Percentiles rank a stretch among this genome's conserved stretches.
Conservation (phyloP, 1,284 basidiomycete species). For the Tilletiopsis washingtonensis region DNA sequence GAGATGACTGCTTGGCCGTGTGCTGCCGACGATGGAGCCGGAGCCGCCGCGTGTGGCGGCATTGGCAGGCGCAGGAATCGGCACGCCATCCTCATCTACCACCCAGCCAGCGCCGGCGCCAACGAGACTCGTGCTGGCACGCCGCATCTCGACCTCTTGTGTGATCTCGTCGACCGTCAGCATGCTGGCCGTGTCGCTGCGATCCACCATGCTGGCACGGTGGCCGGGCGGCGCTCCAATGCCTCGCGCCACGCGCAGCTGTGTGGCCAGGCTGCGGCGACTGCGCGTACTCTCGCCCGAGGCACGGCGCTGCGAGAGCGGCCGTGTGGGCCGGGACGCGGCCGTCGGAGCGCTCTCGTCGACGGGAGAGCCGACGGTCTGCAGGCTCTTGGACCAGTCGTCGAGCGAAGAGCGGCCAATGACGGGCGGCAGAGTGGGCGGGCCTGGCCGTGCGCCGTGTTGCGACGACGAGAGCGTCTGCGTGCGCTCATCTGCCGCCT, state of each 20-base stretch:
- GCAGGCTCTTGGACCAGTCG: conserved; percentile 32
- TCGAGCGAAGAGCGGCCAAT: conserved; percentile 28
- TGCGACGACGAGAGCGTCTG: not conserved
- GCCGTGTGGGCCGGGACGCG: conserved; percentile 1
- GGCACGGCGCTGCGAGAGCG: conserved; percentile 18
- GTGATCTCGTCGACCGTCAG: conserved; percentile 97
- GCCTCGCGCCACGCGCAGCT: conserved; percentile 16
- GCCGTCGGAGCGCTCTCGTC: not conserved
- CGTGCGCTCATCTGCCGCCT: conserved; percentile 9
- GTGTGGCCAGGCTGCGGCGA: conserved; percentile 25
- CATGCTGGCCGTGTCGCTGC: conserved; percentile 78
- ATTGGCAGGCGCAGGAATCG: conserved; percentile 15
- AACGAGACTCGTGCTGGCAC: conserved; percentile 50
- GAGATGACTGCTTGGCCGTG: conserved; percentile 21
- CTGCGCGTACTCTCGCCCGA: conserved; percentile 29
- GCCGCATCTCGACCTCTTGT: conserved; percentile 81
- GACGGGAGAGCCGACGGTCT: conserved; percentile 14
- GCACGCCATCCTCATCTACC: conserved; percentile 45
- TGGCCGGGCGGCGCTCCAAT: not conserved
- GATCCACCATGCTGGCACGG: conserved; percentile 51
- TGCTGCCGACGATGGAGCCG: conserved; percentile 18
- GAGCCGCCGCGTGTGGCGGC: conserved; percentile 6
- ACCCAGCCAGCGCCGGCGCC: conserved; percentile 14
- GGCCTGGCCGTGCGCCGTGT: conserved; percentile 3
- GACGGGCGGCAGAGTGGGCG: conserved; percentile 31